Base-by-base conservation (phyloP, 495 filamentous ascomycete genomes). In the Melanomma pulvis-pyrius region DNA sequence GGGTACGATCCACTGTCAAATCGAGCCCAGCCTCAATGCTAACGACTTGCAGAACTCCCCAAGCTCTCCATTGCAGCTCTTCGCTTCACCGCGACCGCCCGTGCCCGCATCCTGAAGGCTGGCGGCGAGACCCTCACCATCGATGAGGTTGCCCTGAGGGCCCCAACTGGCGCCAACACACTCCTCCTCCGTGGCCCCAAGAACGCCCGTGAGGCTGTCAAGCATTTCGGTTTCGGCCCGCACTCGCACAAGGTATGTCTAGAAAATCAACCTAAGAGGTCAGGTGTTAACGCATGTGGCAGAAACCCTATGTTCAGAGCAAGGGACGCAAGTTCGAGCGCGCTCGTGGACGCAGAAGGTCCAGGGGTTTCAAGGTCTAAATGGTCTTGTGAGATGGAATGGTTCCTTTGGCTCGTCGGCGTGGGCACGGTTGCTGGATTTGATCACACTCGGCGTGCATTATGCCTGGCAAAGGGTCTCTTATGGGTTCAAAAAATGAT, bases 301-400 rank as follows among this genome's bases (percentile, higher is more conserved):
- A 92, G 92, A 96, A 96, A 85, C 96, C 96, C 26, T 93, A 97
- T 73, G 87, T 98, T 73, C 87, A 89, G 80, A 94, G 90, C 85
- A 98, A 98, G 88, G 96, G 96, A 74, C 90, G 96, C 79, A 98
- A 98, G 85, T 98, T 98, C 83, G 94, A 98, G 87, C 84, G 86
- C 59, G 94, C 93, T 76, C 93, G 94, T 92, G 94, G 94, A 77
- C 91, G 94, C 79, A 93, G 94, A 84, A 84, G 92, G 79, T 97
- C 92, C 71, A 83, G 87, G 69, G 94, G 96, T 84, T 98, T 98
- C 91, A 98, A 98, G 91, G 94, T 98, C 77, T 98, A 93, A 72
- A 58, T 56, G 61, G 53, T 25, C 22, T 61, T 34, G 21, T 17
- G 22, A 53, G 39, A n/a, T 22, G 41, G 39, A 32, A 59, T 52